These are phyloP conservation scores for Beauveria caledonica DNA, from an alignment of 2,329 filamentous ascomycete genomes.

Conservation along the genomic window DNA sequence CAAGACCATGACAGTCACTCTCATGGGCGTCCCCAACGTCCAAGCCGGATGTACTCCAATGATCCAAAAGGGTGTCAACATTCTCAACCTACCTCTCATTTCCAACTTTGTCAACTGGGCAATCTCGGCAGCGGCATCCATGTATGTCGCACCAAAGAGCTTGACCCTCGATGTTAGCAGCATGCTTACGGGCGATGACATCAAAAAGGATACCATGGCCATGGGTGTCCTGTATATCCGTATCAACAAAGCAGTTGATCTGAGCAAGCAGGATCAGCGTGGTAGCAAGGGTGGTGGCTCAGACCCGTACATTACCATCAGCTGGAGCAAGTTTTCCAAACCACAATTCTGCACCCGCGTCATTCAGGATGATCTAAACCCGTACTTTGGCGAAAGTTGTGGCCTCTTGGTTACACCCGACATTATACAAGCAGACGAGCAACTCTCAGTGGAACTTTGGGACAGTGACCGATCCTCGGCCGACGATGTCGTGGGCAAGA, in stretches of 20 bases:
- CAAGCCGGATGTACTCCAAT: conserved; percentile 86
- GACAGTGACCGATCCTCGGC: conserved; percentile 88
- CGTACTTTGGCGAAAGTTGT: conserved; percentile 81
- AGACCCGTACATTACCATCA: conserved; percentile 90
- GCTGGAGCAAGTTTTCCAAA: conserved; percentile 94
- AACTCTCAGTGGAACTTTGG: conserved; percentile 90
- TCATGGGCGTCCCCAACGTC: conserved; percentile 90
- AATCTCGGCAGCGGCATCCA: conserved; percentile 74
- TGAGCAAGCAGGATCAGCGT: conserved; percentile 84
- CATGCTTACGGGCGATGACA: conserved; percentile 83
- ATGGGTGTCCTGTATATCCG: conserved; percentile 87
- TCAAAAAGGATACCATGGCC: conserved; percentile 81
- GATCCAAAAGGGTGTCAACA: conserved; percentile 82
- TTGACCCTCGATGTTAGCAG: conserved; percentile 87
- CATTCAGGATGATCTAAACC: conserved; percentile 89
- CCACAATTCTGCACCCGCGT: conserved; percentile 96
- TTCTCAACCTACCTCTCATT: conserved; percentile 85
- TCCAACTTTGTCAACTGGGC: conserved; percentile 97
- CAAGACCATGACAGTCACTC: conserved; percentile 83
- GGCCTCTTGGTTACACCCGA: conserved; percentile 82
- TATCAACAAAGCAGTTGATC: conserved; percentile 76
- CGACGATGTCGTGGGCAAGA: conserved; percentile 90
- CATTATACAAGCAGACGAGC: conserved; percentile 87
- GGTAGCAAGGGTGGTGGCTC: conserved; percentile 81
- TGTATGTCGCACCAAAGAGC: conserved; percentile 92